Base-by-base conservation (phyloP, 2,329 filamentous ascomycete species). In the Dothiorella sarmentorum region DNA sequence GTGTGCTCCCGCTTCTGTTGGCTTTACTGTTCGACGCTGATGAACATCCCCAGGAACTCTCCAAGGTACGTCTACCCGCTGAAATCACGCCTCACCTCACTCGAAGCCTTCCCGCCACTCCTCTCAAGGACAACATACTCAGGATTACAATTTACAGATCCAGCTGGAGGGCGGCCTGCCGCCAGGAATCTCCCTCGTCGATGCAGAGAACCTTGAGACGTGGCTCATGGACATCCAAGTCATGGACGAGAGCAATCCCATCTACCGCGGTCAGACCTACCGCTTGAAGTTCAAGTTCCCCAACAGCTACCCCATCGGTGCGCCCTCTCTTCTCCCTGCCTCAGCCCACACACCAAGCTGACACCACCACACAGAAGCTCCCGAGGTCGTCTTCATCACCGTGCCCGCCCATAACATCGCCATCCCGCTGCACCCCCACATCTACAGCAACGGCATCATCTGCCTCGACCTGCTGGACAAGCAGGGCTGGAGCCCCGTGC, bases 401-500 rank as follows among this genome's bases (percentile, higher is more conserved):
- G 77, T 83, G 56, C 73, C 84, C 31, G 67, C 68, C 37, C 71
- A 75, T 0, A 72, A 74, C 38, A 81, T 82, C 40, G 77, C 80
- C 2, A 92, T 99, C 67, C 94, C 94, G 1, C 92, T 96, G 73
- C 94, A 99, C 69, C 94, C 94, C 3, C 94, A 99, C 77, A 90
- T 99, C 74, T 99, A 99, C 78, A 94, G 89, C 66, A 99, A 99
- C 74, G 94, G 94, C 66, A 96, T 97, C 73, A 99, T 99, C 71
- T 99, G 94, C 69, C 87, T 99, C 49, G 94, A 99, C 67, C 83
- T 99, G 1, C 85, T 99, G 7, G 91, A 91, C 55, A 80, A 83
- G 9, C 87, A 91, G 63, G 94, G 94, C 59, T 99, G 94, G 94
- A 94, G 89, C 47, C 94, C 94, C 0, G 93, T 99, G 0, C 94